A percentile compares a stretch with the other conserved stretches of the same genome.
Evolutionary conservation across 805 yeast genomes (phyloP).

Genomic region (Myxozyma kluyveri): DNA sequence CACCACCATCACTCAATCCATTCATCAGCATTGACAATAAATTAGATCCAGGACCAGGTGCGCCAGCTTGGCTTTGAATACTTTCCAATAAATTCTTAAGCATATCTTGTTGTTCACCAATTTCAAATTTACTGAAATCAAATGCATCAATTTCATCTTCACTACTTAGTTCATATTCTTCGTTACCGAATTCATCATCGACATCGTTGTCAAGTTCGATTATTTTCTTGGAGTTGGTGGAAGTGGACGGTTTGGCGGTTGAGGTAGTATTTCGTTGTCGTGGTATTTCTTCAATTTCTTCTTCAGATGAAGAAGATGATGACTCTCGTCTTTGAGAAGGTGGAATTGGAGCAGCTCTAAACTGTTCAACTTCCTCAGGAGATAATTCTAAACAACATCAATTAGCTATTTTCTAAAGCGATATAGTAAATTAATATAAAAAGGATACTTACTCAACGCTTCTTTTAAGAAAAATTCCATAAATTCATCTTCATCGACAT

Average conservation of each 20-base stretch:
- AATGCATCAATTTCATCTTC: slow-evolving; percentile 15
- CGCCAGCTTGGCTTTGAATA: slow-evolving; percentile 34
- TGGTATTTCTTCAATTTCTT: not conserved
- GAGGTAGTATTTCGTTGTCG: not conserved
- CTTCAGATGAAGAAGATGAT: no score
- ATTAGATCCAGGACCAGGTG: slow-evolving; percentile 42
- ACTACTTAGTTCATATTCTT: no score
- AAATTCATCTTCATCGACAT: slow-evolving; percentile 62
- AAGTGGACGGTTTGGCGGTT: not conserved
- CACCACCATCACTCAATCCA: no score
- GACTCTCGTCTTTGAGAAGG: no score
- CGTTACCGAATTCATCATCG: slow-evolving; percentile 15
- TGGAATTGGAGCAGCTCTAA: slow-evolving; percentile 33
- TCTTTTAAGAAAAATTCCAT: slow-evolving; percentile 60
- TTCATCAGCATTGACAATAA: slow-evolving; percentile 37
- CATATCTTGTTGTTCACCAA: slow-evolving; percentile 13
- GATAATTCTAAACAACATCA: slow-evolving; percentile 39
- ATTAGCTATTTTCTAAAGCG: not conserved
- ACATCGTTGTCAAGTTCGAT: slow-evolving; percentile 13
- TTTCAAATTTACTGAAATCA: not conserved
- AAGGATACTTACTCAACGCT: slow-evolving; percentile 41
- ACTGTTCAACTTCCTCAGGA: slow-evolving; percentile 46
- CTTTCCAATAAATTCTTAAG: slow-evolving; percentile 36
- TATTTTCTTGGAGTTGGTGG: not conserved
- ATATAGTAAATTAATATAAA: not conserved